A percentile compares a stretch with the other conserved stretches of the same genome.
Evolutionary conservation across 2,329 filamentous ascomycete genomes (phyloP).

Genomic region (Colletotrichum sp.): DNA sequence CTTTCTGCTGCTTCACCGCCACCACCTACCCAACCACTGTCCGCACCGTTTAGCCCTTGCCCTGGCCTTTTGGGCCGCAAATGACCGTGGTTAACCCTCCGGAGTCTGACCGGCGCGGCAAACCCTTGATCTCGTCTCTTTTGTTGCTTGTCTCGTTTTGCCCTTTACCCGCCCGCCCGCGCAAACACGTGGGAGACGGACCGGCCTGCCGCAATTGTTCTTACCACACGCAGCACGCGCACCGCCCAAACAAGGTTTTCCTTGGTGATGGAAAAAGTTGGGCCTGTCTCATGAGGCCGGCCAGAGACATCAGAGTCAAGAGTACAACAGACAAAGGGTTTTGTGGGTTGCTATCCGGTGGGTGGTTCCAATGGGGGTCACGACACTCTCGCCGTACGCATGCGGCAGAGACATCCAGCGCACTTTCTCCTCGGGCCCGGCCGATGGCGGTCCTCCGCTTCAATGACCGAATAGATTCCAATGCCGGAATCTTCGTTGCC

Average conservation of each 20-base stretch:
- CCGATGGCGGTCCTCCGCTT: background rate
- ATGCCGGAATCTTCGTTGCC: background rate
- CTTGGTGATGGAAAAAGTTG: background rate
- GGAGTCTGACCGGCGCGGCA: background rate
- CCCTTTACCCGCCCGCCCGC: background rate
- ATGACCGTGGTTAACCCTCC: background rate
- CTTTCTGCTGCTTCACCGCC: background rate
- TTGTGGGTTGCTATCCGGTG: background rate
- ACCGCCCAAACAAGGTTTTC: background rate
- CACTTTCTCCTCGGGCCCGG: background rate
- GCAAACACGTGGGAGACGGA: background rate
- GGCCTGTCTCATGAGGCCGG: background rate
- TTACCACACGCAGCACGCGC: background rate
- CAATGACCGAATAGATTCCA: background rate
- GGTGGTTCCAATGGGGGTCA: background rate
- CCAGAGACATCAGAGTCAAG: background rate
- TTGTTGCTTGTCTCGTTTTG: background rate
- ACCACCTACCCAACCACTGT: background rate
- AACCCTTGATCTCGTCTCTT: background rate
- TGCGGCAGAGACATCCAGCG: background rate
- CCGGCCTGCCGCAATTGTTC: background rate
- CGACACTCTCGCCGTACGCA: conserved; percentile 3
- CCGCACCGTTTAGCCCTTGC: background rate
- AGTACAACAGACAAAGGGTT: background rate
- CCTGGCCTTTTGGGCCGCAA: background rate